Conservation (phyloP, 306 rosid genomes). For the Prunus mongolica region DNA sequence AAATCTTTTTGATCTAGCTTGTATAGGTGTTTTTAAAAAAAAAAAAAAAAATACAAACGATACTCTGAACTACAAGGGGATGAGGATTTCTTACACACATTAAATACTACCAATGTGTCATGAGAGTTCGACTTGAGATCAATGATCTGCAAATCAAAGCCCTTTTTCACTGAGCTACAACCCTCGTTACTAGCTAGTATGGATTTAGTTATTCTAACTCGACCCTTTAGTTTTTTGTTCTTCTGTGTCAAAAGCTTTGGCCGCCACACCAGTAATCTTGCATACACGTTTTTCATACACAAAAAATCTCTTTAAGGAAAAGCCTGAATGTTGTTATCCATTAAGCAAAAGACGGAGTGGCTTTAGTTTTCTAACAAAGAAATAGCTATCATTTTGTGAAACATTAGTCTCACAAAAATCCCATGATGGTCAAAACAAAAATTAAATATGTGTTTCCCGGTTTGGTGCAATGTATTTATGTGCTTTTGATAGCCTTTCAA, state of each 20-base stretch:
- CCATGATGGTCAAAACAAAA: background rate
- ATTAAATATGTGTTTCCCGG: background rate
- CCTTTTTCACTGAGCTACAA: too few species aligned
- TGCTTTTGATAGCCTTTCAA: background rate
- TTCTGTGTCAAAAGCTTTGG: background rate
- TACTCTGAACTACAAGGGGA: too few species aligned
- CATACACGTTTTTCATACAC: background rate
- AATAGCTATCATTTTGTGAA: background rate
- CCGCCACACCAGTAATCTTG: slow-evolving; percentile 12
- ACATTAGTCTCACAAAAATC: background rate
- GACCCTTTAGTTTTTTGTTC: background rate
- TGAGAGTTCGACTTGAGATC: too few species aligned
- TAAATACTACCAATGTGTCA: too few species aligned
- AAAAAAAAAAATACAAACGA: too few species aligned
- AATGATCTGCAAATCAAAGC: accelerated
- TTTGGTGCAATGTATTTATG: slow-evolving; percentile 20
- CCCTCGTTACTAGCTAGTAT: background rate
- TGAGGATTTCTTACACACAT: too few species aligned
- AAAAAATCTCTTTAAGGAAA: background rate
- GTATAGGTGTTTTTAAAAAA: too few species aligned
- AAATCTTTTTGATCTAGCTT: too few species aligned
- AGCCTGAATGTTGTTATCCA: too few species aligned
- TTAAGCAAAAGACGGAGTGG: too few species aligned
- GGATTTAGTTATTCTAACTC: background rate
- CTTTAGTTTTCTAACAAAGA: too few species aligned